Percentiles rank a stretch among this genome's conserved stretches.
These are phyloP conservation scores for Kondoa subrosea DNA, from an alignment of 768 basidiomycete species.

Conservation along the genomic window DNA sequence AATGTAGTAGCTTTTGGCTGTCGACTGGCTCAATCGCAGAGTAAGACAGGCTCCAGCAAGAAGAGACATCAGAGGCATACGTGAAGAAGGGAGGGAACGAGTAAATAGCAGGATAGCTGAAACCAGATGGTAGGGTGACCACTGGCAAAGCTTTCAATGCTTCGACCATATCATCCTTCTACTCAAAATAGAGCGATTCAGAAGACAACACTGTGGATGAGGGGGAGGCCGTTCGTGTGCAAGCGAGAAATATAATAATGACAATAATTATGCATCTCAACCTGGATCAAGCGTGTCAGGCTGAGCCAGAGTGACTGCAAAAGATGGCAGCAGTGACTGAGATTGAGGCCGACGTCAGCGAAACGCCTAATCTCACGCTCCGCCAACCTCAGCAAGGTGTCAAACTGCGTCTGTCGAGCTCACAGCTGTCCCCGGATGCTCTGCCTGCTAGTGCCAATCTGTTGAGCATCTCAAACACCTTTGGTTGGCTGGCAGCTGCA, in stretches of 20 bases:
- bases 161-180: not conserved
- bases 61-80: not conserved
- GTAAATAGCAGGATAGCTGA: not conserved
- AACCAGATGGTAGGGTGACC: not conserved
- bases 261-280: not conserved
- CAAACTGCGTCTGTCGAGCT: slow-evolving; percentile 5
- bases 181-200: no score
- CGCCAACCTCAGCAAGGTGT: slow-evolving; percentile 7
- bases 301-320: no score
- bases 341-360: not conserved
- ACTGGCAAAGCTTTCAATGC: not conserved
- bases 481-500: slow-evolving; percentile 16
- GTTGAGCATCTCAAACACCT: slow-evolving; percentile 20
- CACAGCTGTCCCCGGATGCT: not conserved
- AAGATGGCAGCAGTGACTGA: not conserved
- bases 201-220: no score
- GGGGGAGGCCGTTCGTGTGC: no score
- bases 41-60: not conserved
- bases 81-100: not conserved
- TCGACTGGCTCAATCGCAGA: no score
- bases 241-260: not conserved
- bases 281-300: no score
- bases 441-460: slow-evolving; percentile 9
- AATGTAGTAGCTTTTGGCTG: slow-evolving; percentile 35
- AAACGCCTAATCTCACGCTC: not conserved